Percentiles rank a stretch among this genome's conserved stretches.
These are phyloP conservation scores for Prasinococcaceae sp. DNA, from an alignment of 139 green algal genomes.

Conservation along the genomic window DNA sequence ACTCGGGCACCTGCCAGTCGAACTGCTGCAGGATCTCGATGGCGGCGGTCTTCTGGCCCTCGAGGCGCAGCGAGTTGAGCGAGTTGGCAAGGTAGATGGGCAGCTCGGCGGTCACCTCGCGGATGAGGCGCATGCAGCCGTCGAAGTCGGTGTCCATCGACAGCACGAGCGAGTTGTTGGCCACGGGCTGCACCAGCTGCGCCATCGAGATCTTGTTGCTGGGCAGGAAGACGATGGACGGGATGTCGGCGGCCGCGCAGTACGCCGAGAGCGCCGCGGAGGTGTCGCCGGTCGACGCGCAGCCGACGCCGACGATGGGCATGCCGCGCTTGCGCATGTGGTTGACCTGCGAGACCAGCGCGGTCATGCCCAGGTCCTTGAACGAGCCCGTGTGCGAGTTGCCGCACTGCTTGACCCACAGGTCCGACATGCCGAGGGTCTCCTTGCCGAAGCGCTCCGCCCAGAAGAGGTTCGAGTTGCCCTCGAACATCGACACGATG, in stretches of 20 bases:
- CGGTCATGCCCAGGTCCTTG: slow-evolving; percentile 99
- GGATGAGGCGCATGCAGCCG: slow-evolving; percentile 97
- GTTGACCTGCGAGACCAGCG: slow-evolving; percentile 88
- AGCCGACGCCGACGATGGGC: slow-evolving; percentile 83
- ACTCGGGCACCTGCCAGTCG: slow-evolving; percentile 95
- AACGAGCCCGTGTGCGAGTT: slow-evolving; percentile 96
- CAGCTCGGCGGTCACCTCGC: slow-evolving; percentile 70
- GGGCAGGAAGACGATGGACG: slow-evolving; percentile 97
- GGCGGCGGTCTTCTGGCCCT: slow-evolving; percentile 98
- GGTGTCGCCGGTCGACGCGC: slow-evolving; percentile 96
- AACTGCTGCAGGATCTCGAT: slow-evolving; percentile 99
- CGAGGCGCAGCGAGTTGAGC: slow-evolving; percentile 94
- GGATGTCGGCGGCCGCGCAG: slow-evolving; percentile 88
- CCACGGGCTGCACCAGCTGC: slow-evolving; percentile 93
- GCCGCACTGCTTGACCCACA: slow-evolving; percentile 99
- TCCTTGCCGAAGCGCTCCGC: slow-evolving; percentile 90
- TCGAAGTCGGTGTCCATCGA: slow-evolving; percentile 99
- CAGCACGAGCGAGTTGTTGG: slow-evolving; percentile 93
- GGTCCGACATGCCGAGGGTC: slow-evolving; percentile 79
- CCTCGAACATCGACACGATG: slow-evolving; percentile 98
- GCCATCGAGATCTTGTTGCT: slow-evolving; percentile 90
- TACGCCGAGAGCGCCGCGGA: slow-evolving; percentile 93
- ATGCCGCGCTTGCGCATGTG: slow-evolving; percentile 70
- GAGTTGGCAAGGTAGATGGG: slow-evolving; percentile 99
- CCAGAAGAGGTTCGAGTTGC: slow-evolving; percentile 99